Percentiles rank a stretch among this genome's conserved stretches.
These are phyloP conservation scores for Cicer cuneatum DNA, from an alignment of 306 rosid genomes.

Conservation along the genomic window DNA sequence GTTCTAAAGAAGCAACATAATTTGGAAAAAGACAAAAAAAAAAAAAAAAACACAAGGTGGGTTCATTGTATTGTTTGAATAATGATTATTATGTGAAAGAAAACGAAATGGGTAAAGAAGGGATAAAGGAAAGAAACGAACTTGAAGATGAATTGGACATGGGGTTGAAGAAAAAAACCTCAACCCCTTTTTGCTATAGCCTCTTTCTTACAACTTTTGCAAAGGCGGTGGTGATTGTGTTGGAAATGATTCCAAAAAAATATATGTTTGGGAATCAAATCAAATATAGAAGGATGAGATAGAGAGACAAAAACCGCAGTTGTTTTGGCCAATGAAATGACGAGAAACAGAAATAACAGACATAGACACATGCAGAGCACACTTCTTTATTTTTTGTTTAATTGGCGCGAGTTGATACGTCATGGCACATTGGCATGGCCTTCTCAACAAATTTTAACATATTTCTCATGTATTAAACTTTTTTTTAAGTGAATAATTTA, in stretches of 20 bases:
- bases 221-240: constrained; percentile 43
- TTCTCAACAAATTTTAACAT: no score
- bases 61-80: constrained; percentile 23
- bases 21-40: neutral
- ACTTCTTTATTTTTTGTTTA: no score
- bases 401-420: no score
- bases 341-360: constrained; percentile 54
- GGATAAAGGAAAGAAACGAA: neutral
- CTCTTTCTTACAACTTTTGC: constrained; percentile 43
- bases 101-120: neutral
- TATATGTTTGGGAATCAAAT: constrained; percentile 15
- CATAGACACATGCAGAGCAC: no score
- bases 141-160: constrained; percentile 49
- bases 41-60: neutral
- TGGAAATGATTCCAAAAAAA: neutral
- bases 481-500: no score
- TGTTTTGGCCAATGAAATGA: constrained; percentile 20
- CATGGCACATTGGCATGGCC: no score
- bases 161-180: constrained; percentile 51
- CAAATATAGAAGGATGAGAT: neutral
- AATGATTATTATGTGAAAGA: constrained; percentile 6
- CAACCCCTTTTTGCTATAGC: constrained; percentile 36
- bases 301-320: constrained; percentile 44
- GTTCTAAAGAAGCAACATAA: constrained; percentile 21
- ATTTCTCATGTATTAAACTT: no score